Base-by-base conservation (phyloP, 2,329 filamentous ascomycete species). In the Cytospora schulzeri region DNA sequence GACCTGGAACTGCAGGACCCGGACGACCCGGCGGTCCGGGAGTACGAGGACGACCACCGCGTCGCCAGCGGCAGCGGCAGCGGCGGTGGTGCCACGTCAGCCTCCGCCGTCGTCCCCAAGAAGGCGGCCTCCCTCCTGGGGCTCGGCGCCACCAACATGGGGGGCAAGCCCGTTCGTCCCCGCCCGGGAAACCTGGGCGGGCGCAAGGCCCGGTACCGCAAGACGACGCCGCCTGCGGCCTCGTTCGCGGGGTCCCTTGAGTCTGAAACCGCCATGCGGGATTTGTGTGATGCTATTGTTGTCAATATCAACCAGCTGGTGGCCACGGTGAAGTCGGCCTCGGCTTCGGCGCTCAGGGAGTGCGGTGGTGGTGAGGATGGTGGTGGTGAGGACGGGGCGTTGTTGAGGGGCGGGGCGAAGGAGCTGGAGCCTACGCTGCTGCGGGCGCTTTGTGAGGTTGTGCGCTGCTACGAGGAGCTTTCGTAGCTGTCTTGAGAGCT, bases 101-200 rank as follows among this genome's bases (percentile, higher is more conserved):
- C n/a, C n/a, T n/a, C n/a, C n/a, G n/a, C 38, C 19, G 74, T 76
- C 24, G 79, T 83, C 51, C 81, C 81, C n/a, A 78, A 77, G 64
- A 86, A 86, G 71, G 84, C 84, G 0, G 82, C 82, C 0, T 78
- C 75, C 5, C 70, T 86, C 0, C 78, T 86, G 0, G 84, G 84
- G 1, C 75, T 86, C 19, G 73, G 75, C 4, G 68, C 70, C 4
- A 67, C 70, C 26, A 67, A 72, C 56, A 59, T 60, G 67, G 65
- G 57, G 67, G 65, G 57, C 61, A 66, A 60, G 35, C 68, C 69
- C 33, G 62, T 60, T 6, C 62, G 63, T 9, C 64, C 65, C 28
- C 54, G 31, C 14, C 50, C 58, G 4, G 58, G 58, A 50, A 41
- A 35, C 14, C 28, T 56, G 69, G 58, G 64, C 56, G 51, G 67